A percentile compares a stretch with the other conserved stretches of the same genome.
Conservation (phyloP, 805 yeast genomes). For the Saccharomycopsis selenospora region DNA sequence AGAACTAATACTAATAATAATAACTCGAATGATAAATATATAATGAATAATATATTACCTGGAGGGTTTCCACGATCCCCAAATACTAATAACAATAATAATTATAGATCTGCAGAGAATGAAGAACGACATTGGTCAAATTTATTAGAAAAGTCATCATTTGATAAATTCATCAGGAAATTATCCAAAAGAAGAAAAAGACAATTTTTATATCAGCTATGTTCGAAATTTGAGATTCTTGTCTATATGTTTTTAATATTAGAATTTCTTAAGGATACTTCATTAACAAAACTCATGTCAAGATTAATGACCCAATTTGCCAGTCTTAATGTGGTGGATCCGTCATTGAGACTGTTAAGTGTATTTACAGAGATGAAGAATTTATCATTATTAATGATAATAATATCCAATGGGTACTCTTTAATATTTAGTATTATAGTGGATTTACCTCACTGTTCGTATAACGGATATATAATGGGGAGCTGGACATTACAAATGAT, state of each 20-base stretch:
- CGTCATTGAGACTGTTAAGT: background rate
- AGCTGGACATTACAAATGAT: conserved; percentile 14
- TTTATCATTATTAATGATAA: conserved; percentile 1
- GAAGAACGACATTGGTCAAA: background rate
- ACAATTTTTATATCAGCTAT: background rate
- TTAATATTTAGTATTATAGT: conserved; percentile 2
- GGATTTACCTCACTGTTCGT: conserved; percentile 6
- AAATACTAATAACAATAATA: too few species aligned
- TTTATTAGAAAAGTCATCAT: background rate
- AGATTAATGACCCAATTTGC: conserved; percentile 5
- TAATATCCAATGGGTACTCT: conserved; percentile 12
- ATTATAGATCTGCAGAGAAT: too few species aligned
- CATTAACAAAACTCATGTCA: conserved; percentile 12
- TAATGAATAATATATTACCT: too few species aligned
- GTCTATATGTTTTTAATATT: conserved; percentile 10
- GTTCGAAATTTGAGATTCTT: conserved; percentile 7
- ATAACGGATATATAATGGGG: conserved; percentile 12
- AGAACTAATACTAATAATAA: too few species aligned
- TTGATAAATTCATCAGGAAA: background rate
- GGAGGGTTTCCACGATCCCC: too few species aligned
- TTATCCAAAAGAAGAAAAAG: background rate
- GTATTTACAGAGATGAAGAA: conserved; percentile 2
- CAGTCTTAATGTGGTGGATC: conserved; percentile 3
- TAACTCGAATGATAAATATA: too few species aligned
- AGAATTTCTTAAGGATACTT: conserved; percentile 17